Base-by-base conservation (phyloP, 202 grass and related monocot species). In the Bolboschoenoplectus hybrid region DNA sequence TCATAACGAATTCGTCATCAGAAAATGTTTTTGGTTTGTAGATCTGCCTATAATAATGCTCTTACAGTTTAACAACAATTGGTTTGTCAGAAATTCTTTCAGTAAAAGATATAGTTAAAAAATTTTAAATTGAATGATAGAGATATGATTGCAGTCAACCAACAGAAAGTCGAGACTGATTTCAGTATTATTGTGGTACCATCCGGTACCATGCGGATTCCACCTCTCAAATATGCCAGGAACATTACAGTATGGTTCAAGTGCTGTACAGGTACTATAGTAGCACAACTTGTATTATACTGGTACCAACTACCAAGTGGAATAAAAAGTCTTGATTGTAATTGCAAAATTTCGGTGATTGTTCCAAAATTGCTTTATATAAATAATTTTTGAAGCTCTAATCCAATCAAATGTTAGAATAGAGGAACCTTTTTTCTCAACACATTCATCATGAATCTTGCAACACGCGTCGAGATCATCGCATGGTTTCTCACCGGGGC, bases 401-500 rank as follows among this genome's bases (percentile, higher is more conserved):
- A 58, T 40, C 11, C 3, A 52, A 86, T 38, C n/a, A 34, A 38
- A 13, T 32, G 64, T 67, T 2, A 34, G 63, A 34, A 51, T 70
- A 80, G 14, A 2, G 38, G 6, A 38, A 94, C 93, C 91, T 93
- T 98, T 98, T 80, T 91, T 91, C 41, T 91, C 93, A 57, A 95
- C 93, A 81, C 91, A 95, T 57, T 87, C 17, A 26, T 95, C 93
- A 56, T 93, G 95, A 53, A 87, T 85, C 44, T 92, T 94, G 91
- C 95, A 95, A 83, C 87, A 98, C 34, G 90, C 93, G 44, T 95
- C 91, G 70, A 98, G 95, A 62, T 98, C 95, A 52, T 97, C 91
- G 41, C 95, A 97, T 39, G 95, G 95, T 43, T 97, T 89, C 87
- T 95, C 91, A 20, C 92, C 93, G 0, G 94, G 85, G 77, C 93